Evolutionary conservation across 2,329 filamentous ascomycete genomes (phyloP), one percentile per base, ranked within the genome.

Genomic region (Aspergillus sojae): DNA sequence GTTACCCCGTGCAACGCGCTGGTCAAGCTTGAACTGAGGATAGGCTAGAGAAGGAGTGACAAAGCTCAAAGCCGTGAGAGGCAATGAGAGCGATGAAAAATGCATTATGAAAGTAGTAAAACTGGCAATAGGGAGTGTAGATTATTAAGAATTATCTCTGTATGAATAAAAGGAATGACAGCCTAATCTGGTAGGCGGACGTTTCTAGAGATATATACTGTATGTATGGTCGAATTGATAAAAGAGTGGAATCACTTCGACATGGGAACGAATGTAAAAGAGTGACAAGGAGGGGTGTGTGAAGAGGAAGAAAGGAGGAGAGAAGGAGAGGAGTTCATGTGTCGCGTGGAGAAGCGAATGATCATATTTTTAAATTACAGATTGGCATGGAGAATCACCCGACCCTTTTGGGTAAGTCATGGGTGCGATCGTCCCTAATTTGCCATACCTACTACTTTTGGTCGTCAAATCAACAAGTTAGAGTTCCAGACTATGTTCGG

Each of bases 41-140:
- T 68, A 67, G 36, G 71, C 72, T 14, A 63, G 50, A 21, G 68
- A 61, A 23, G 68, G 69, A 54, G 68, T 66, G 52, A 68, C 65
- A 11, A 77, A 62, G 62, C 70, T 59, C 61, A 75, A 55, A 4
- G 63, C 67, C 55, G 66, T 63, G n/a, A 72, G 60, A 55, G 69
- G 68, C 26, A 75, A 58, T n/a, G 73, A 72, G 30, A 70, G 58
- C 45, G 63, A 63, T 36, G 65, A 36, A 16, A 71, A 46, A 65
- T 69, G 72, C 74, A 76, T 76, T 41, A 50, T 66, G 21, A 57
- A 58, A 36, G 62, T 30, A 39, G 26, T 30, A 28, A 19, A 57
- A 52, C 57, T 41, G 34, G 61, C 6, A 57, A 58, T 39, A 62
- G 28, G 57, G 30, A 48, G 53, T 14, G 56, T 59, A 21, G 46